A percentile compares a stretch with the other conserved stretches of the same genome.
Evolutionary conservation across 164 flowering plant species (phyloP).

Genomic region (Berberis vulgaris): DNA sequence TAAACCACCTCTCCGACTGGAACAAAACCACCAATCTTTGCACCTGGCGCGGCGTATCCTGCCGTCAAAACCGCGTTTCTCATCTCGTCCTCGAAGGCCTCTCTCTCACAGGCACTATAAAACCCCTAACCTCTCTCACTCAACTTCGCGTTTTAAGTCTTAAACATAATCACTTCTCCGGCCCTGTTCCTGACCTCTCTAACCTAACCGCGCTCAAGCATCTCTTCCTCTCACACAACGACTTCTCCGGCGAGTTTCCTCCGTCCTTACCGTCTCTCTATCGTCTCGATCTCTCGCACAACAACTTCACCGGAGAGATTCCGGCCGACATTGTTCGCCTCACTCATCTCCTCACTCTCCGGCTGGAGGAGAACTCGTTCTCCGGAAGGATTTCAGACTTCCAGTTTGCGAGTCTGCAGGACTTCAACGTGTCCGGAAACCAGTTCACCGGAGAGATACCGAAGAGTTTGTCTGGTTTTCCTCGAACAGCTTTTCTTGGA

Average conservation of each 20-base stretch:
- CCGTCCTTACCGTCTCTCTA: slow-evolving; percentile 28
- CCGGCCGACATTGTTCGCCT: slow-evolving; percentile 40
- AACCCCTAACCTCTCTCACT: slow-evolving; percentile 34
- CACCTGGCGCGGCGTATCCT: slow-evolving; percentile 59
- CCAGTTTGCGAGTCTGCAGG: slow-evolving; percentile 38
- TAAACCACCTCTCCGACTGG: slow-evolving; percentile 48
- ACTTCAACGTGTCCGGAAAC: slow-evolving; percentile 70
- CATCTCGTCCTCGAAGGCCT: slow-evolving; percentile 63
- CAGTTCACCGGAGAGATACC: slow-evolving; percentile 60
- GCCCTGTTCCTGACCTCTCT: slow-evolving; percentile 54
- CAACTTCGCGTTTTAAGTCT: slow-evolving; percentile 65
- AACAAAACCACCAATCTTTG: slow-evolving; percentile 32
- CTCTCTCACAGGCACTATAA: slow-evolving; percentile 32
- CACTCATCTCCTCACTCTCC: slow-evolving; percentile 56
- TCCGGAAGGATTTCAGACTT: slow-evolving; percentile 43
- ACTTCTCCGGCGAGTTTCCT: slow-evolving; percentile 57
- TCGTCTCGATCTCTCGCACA: slow-evolving; percentile 73
- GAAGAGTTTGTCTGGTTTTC: slow-evolving; percentile 40
- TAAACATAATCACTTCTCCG: slow-evolving; percentile 40
- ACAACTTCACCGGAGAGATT: slow-evolving; percentile 52
- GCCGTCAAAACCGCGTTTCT: slow-evolving; percentile 46
- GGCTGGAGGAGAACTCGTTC: slow-evolving; percentile 57
- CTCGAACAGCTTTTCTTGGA: slow-evolving; percentile 37
- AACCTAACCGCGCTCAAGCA: slow-evolving; percentile 50
- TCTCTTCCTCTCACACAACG: slow-evolving; percentile 59